Conservation (phyloP, 2,329 filamentous ascomycete species). For the Ceratocystis variospora region DNA sequence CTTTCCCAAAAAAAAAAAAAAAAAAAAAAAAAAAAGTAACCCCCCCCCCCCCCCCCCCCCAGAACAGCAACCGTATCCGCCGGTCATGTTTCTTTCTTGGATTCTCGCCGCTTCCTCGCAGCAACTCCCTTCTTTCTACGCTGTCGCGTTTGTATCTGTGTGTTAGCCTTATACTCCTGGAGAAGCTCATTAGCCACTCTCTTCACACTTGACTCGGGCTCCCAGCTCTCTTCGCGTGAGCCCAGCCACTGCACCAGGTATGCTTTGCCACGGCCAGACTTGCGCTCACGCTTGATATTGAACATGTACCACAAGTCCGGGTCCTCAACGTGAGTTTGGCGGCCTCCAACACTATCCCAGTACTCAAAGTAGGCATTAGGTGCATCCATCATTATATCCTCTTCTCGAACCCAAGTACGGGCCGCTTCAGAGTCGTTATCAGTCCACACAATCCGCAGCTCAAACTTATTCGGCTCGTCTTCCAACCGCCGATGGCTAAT, state of each 20-base stretch:
- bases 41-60: too few species aligned
- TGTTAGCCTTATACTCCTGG: constrained; percentile 8
- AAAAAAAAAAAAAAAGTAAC: too few species aligned
- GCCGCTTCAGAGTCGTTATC: background rate
- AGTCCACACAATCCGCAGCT: constrained; percentile 13
- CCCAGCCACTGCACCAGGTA: constrained; percentile 17
- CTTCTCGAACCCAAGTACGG: constrained; percentile 11
- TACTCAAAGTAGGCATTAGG: constrained; percentile 15
- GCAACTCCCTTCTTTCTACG: background rate
- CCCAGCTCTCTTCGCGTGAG: constrained; percentile 16
- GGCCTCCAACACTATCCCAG: constrained; percentile 14
- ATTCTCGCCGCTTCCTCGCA: background rate
- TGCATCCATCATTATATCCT: constrained; percentile 15
- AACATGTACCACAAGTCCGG: constrained; percentile 19
- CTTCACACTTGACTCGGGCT: constrained; percentile 10
- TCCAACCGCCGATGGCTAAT: constrained; percentile 7
- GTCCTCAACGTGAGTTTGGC: constrained; percentile 14
- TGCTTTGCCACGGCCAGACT: background rate
- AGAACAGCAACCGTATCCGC: background rate
- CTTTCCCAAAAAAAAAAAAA: too few species aligned
- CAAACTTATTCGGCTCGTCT: constrained; percentile 13
- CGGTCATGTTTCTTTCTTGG: background rate
- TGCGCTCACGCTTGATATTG: constrained; percentile 11
- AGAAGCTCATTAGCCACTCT: constrained; percentile 9
- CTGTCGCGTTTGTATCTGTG: background rate